These are phyloP conservation scores for Naganishia randhawae DNA, from an alignment of 768 basidiomycete genomes.

Conservation along the genomic window DNA sequence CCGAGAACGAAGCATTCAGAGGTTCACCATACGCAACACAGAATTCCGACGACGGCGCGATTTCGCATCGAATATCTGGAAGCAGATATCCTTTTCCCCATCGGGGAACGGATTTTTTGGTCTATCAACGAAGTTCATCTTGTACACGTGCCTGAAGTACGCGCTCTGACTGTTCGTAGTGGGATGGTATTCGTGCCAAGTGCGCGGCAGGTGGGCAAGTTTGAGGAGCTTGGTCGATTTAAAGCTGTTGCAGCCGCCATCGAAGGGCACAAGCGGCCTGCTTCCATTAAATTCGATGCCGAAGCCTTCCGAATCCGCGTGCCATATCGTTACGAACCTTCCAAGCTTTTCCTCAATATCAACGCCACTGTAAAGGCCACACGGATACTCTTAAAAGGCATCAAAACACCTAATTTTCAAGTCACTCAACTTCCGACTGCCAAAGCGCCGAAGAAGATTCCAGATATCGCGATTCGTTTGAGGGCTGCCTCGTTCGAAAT, in stretches of 20 bases:
- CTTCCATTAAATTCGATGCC: constrained; percentile 58
- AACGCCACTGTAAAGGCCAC: constrained; percentile 67
- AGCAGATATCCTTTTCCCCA: constrained; percentile 48
- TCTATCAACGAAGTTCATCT: constrained; percentile 51
- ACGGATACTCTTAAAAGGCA: constrained; percentile 64
- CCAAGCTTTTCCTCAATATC: constrained; percentile 70
- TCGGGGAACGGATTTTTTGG: constrained; percentile 48
- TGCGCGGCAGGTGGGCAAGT: constrained; percentile 54
- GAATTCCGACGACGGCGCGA: constrained; percentile 22
- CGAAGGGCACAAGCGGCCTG: constrained; percentile 31
- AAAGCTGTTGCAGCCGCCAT: constrained; percentile 57
- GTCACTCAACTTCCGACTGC: constrained; percentile 62
- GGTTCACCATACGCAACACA: background rate
- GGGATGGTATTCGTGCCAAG: constrained; percentile 60
- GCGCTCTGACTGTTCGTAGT: constrained; percentile 51
- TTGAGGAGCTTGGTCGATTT: constrained; percentile 71
- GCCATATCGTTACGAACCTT: constrained; percentile 70
- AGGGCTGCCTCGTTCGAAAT: constrained; percentile 69
- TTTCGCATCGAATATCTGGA: constrained; percentile 35
- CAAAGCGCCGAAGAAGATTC: constrained; percentile 70
- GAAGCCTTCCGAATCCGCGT: constrained; percentile 72
- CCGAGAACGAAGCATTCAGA: background rate
- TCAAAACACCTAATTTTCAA: constrained; percentile 57
- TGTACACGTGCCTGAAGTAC: constrained; percentile 55
- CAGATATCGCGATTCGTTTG: constrained; percentile 61